Conservation (phyloP, 768 basidiomycete species). For the Termitomyces sp. region DNA sequence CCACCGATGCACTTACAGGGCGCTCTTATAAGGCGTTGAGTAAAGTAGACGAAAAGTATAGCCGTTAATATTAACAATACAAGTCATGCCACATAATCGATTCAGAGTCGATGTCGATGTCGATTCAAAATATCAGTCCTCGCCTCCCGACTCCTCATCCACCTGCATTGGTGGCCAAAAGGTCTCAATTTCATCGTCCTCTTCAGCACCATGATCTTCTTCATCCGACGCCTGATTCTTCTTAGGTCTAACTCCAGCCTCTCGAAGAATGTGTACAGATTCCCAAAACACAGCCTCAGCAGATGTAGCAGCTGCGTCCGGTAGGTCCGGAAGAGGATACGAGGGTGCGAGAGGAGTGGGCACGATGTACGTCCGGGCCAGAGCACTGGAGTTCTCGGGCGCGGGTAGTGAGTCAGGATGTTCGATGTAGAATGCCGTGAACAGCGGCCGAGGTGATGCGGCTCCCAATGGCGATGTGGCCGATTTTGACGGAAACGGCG, state of each 20-base stretch:
- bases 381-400: neutral
- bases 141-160: slow-evolving; percentile 14
- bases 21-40: too few relatives aligned
- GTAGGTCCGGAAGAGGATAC: slow-evolving; percentile 45
- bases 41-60: neutral
- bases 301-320: slow-evolving; percentile 53
- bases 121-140: neutral
- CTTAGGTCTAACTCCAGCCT: slow-evolving; percentile 4
- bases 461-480: slow-evolving; percentile 2
- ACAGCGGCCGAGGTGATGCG: slow-evolving; percentile 37
- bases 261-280: slow-evolving; percentile 31
- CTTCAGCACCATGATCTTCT: neutral
- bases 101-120: neutral
- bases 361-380: slow-evolving; percentile 16
- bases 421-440: slow-evolving; percentile 58
- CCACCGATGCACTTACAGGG: too few relatives aligned
- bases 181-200: slow-evolving; percentile 9
- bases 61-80: neutral
- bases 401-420: slow-evolving; percentile 20
- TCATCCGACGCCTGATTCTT: slow-evolving; percentile 12
- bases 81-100: too few relatives aligned
- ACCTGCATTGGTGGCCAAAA: slow-evolving; percentile 21
- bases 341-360: slow-evolving; percentile 30
- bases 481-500: slow-evolving; percentile 16
- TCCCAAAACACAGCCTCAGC: slow-evolving; percentile 62